phyloP scores from a whole-genome alignment of 2,329 filamentous ascomycete genomes.

The Hymenoscyphus infarciens region DNA sequence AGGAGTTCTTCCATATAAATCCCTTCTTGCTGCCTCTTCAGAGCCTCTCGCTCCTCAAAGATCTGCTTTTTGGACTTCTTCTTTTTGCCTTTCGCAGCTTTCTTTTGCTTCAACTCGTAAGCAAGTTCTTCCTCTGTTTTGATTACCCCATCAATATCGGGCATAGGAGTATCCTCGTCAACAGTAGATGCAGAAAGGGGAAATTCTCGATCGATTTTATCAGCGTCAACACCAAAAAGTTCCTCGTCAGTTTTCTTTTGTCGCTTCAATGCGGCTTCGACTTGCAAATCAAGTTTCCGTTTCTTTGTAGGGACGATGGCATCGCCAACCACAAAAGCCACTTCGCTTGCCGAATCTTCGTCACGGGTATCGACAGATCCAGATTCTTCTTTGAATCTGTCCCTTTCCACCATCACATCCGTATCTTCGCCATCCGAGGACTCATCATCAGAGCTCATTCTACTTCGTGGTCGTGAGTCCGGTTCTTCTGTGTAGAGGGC shows the following conservation, averaged over 20 bases:
- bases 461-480: conserved; percentile 77
- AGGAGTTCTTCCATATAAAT: conserved; percentile 41
- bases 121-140: conserved; percentile 47
- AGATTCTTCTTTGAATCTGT: conserved; percentile 21
- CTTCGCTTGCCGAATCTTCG: conserved; percentile 68
- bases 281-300: conserved; percentile 68
- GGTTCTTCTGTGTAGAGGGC: conserved; percentile 78
- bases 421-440: conserved; percentile 34
- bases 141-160: conserved; percentile 47
- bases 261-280: conserved; percentile 70
- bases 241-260: conserved; percentile 79
- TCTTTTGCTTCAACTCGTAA: conserved; percentile 53
- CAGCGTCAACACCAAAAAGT: conserved; percentile 63
- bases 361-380: conserved; percentile 47
- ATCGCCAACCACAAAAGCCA: conserved; percentile 64
- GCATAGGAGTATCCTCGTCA: conserved; percentile 48
- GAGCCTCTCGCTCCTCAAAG: conserved; percentile 62
- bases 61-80: conserved; percentile 78
- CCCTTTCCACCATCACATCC: conserved; percentile 21
- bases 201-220: conserved; percentile 49
- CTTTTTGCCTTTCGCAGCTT: conserved; percentile 49
- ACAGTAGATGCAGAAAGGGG: conserved; percentile 36
- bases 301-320: conserved; percentile 55
- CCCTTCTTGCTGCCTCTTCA: conserved; percentile 53
- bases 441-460: conserved; percentile 60